Base-by-base conservation (phyloP, 169 alveolate genomes). In the Eimeria necatrix region DNA sequence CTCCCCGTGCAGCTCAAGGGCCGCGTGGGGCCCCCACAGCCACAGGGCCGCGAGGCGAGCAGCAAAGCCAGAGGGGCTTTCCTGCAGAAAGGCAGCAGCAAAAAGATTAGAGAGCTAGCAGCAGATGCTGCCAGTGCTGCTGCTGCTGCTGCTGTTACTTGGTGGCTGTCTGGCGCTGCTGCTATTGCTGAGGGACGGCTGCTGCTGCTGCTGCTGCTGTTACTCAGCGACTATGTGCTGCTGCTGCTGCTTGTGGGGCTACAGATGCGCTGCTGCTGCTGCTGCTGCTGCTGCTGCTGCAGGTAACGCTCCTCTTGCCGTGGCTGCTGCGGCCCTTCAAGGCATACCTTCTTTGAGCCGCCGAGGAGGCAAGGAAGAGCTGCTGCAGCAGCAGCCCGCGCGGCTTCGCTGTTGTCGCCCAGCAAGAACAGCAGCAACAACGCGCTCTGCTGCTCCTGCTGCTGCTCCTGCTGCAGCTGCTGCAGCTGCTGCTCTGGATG, bases 391-490 rank as follows among this genome's bases (percentile, higher is more conserved):
- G 85, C 85, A 41, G 85, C 85, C 18, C 85, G 56, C 20, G 85
- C 85, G 6, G 22, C 85, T 48, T 14, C 20, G 6, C 85, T 16
- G 24, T 74, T 49, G 59, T 74, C 85, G 9, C 85, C 85, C 32
- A 74, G 49, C 60, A 74, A 41, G 59, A 74, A 74, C 85, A 74
- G 85, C 85, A 74, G 85, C 85, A 74, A 26, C 85, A 3, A 48
- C 32, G 59, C 60, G 14, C 41, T 18, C 14, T 74, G 60, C 85
- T 74, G 85, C 85, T 41, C 26, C 59, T 32, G 41, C 85, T 74
- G 85, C 60, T 74, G 60, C 85, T 74, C 56, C 85, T 74, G 60
- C 85, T 74, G 85, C 60, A 41, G 59, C 85, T 74, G 60, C 60
- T 48, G 60, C 59, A 26, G 85, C 60, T 18, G 85, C 85, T 18